Evolutionary conservation across 2,329 filamentous ascomycete genomes (phyloP).

Genomic region (Lecanicillium sp.): DNA sequence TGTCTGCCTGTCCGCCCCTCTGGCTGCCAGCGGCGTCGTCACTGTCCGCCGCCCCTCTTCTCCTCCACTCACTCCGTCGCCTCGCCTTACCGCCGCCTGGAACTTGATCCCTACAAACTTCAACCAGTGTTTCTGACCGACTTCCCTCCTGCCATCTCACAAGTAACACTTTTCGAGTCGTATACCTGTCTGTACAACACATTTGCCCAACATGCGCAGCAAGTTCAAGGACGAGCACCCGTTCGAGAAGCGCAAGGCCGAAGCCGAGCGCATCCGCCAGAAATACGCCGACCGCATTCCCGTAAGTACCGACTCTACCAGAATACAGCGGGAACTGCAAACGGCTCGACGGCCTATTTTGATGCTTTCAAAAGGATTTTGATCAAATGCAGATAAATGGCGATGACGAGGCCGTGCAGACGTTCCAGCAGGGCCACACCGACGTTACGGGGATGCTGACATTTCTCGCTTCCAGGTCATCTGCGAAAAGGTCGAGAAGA

Average conservation of each 20-base stretch:
- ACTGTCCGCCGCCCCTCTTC: slow-evolving; percentile 20
- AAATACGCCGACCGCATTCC: slow-evolving; percentile 99
- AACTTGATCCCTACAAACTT: slow-evolving; percentile 12
- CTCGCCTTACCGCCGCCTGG: slow-evolving; percentile 20
- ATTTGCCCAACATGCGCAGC: slow-evolving; percentile 71
- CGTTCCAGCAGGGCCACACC: too few species aligned
- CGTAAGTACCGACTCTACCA: slow-evolving; percentile 59
- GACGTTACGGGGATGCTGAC: not conserved
- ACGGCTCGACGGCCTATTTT: too few species aligned
- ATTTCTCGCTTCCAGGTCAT: slow-evolving; percentile 62
- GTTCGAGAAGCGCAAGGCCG: slow-evolving; percentile 99
- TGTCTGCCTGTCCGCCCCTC: slow-evolving; percentile 17
- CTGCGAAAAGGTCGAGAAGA: slow-evolving; percentile 99
- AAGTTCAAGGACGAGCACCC: slow-evolving; percentile 99
- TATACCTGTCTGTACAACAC: slow-evolving; percentile 14
- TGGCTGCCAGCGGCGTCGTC: slow-evolving; percentile 16
- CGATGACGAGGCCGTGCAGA: too few species aligned
- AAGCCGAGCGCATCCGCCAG: slow-evolving; percentile 97
- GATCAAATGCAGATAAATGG: too few species aligned
- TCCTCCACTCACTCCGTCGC: slow-evolving; percentile 22
- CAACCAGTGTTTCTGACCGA: not conserved
- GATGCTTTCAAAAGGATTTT: too few species aligned
- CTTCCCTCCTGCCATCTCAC: slow-evolving; percentile 4
- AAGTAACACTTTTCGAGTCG: not conserved
- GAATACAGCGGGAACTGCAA: too few species aligned